Base-by-base conservation (phyloP, 1,139 yeast genomes). In the Taphrina betulina region DNA sequence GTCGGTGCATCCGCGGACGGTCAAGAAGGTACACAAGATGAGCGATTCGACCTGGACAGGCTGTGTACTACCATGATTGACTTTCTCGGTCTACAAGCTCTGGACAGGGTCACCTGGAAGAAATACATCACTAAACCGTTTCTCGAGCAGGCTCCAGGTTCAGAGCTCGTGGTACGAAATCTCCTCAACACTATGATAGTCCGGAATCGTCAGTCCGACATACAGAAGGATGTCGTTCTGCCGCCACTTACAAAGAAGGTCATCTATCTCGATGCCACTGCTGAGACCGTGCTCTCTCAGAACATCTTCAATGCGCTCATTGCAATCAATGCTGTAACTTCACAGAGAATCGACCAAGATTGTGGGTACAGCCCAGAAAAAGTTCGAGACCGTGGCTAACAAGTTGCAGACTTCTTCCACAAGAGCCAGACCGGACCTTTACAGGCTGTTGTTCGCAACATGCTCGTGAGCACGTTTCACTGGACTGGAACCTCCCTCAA, bases 401-500 rank as follows among this genome's bases (percentile, higher is more conserved):
- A n/a, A n/a, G n/a, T n/a, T n/a, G 12, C 12, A 26, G 31, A 81
- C 66, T 81, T 83, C 20, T 58, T 58, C 29, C 48, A 56, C 29
- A 26, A 22, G 37, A 19, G 36, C 3, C 56, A 55, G 28, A 19
- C 33, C 3, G 40, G 28, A n/a, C 82, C 81, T 60, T 67, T 83
- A 44, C 70, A 83, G 60, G 68, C 82, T 48, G 72, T 83, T 62
- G 75, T 83, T 7, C 75, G 78, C 1, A 83, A 83, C 63, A 66
- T 83, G 42, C 85, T 80, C 65, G 72, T 83, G 58, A 81, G 85
- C 0, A 80, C 89, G 0, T 82, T 83, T 64, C 81, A 80, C 63
- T 83, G 89, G 89, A 80, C 87, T 1, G 88, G 88, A 0, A 83
- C 83, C 63, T 74, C 81, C 26, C 71, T 81, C 12, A 78, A 78